Base-by-base conservation (phyloP, 306 rosid genomes). In the Styphnolobium japonicum region DNA sequence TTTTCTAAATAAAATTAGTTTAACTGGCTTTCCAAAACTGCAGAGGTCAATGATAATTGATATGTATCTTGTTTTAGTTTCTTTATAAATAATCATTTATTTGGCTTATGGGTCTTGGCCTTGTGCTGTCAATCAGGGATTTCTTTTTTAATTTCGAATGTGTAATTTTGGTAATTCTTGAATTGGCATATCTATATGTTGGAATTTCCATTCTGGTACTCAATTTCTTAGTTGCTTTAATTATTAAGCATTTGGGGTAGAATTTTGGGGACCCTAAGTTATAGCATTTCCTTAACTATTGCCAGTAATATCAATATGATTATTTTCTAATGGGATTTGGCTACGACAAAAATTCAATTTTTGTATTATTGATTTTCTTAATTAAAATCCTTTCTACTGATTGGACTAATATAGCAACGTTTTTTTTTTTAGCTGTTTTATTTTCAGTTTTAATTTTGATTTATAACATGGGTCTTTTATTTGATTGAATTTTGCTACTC, bases 181-280 rank as follows among this genome's bases (percentile, higher is more conserved):
- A 33, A 31, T 6, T 71, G 10, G 19, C 36, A 1, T 29, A 31
- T 42, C 11, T 21, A 8, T 53, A 4, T 53, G 25, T 65, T 65
- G 39, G 60, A 23, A 42, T 19, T 10, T 21, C 49, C 49, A 43
- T 45, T 45, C 27, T 48, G 33, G 67, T 72, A 19, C 40, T 52
- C 4, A 19, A 57, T 34, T 78, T 61, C 5, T 40, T 61, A 42
- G 81, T 53, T 67, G 11, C 19, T 49, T 70, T 29, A 53, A 0
- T 84, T 18, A 7, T 39, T 62, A 34, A 42, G 56, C 16, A 58
- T 66, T 18, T 31, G 51, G 36, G 23, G 33, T 61, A 12, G 51
- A 66, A 66, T 15, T 65, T 65, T 65, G 16, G 18, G 39, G 16
- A 55, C 82, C 66, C 81, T 73, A 21, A 77, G 73, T 85, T 49